phyloP scores from a whole-genome alignment of 768 basidiomycete genomes.

The Rubroboletus satanas region DNA sequence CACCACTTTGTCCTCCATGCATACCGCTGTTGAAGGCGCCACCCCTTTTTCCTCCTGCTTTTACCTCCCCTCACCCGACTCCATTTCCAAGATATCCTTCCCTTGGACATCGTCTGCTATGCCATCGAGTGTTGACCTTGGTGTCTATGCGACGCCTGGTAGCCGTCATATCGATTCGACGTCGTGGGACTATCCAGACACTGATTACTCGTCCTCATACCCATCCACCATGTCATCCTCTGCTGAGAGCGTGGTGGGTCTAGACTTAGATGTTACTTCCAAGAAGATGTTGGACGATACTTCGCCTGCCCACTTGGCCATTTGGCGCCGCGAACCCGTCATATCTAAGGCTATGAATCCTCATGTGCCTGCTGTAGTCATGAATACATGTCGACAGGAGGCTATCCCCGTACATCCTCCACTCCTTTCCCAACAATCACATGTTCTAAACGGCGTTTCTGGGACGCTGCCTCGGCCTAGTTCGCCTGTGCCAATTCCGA shows the following conservation, averaged over 20 bases:
- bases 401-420: constrained; percentile 11
- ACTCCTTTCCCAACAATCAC: constrained; percentile 14
- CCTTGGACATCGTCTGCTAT: constrained; percentile 33
- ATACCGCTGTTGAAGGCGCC: constrained; percentile 64
- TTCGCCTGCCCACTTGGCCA: constrained; percentile 28
- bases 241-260: constrained; percentile 32
- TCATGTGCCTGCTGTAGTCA: constrained; percentile 24
- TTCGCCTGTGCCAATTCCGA: constrained; percentile 29
- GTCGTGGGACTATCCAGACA: constrained; percentile 44
- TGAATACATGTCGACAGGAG: constrained; percentile 28
- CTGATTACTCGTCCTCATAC: constrained; percentile 47
- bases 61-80: constrained; percentile 46
- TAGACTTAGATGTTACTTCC: constrained; percentile 31
- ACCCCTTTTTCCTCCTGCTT: constrained; percentile 57
- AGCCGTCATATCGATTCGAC: constrained; percentile 50
- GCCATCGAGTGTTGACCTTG: constrained; percentile 38
- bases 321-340: constrained; percentile 32
- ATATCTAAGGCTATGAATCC: constrained; percentile 24
- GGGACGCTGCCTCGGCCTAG: constrained; percentile 22
- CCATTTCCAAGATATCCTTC: constrained; percentile 35
- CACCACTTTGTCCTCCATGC: constrained; percentile 60
- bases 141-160: constrained; percentile 39
- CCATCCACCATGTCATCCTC: constrained; percentile 42
- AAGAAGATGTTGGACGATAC: constrained; percentile 31
- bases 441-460: constrained; percentile 5